Conservation (phyloP, 108 stramenopile genomes). For the Pseudonitzschia pungens region DNA sequence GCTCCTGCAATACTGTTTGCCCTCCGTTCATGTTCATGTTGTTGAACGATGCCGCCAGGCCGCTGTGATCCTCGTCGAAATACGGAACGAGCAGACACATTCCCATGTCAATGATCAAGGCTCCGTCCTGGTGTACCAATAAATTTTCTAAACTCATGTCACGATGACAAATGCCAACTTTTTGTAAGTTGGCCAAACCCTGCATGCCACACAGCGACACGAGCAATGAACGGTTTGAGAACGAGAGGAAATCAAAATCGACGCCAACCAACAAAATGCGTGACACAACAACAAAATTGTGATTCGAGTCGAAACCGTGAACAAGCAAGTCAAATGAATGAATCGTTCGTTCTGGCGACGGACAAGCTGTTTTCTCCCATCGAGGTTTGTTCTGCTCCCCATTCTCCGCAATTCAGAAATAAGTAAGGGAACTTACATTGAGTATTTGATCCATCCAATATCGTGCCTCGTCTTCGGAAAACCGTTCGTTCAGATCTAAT, state of each 20-base stretch:
- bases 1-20: not conserved
- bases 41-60: slow-evolving; percentile 28
- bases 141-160: slow-evolving; percentile 92
- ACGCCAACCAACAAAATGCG: too few relatives aligned
- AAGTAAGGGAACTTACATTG: slow-evolving; percentile 51
- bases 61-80: slow-evolving; percentile 14
- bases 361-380: not conserved
- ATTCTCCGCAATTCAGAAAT: too few relatives aligned
- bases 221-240: too few relatives aligned
- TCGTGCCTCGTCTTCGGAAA: slow-evolving; percentile 77
- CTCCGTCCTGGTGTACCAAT: slow-evolving; percentile 58
- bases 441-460: slow-evolving; percentile 87
- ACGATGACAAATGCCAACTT: slow-evolving; percentile 81
- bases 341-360: not conserved
- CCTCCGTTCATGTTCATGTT: slow-evolving; percentile 41
- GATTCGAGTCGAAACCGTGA: not conserved
- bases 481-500: slow-evolving; percentile 68
- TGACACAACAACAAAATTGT: not conserved
- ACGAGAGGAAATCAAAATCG: too few relatives aligned
- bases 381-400: not conserved
- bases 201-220: slow-evolving; percentile 4
- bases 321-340: not conserved
- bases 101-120: slow-evolving; percentile 91
- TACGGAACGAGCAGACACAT: slow-evolving; percentile 88
- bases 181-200: slow-evolving; percentile 81